Percentiles rank a stretch among this genome's conserved stretches.
Evolutionary conservation across 2,329 filamentous ascomycete genomes (phyloP).

Genomic region (Ascomycota sp.): DNA sequence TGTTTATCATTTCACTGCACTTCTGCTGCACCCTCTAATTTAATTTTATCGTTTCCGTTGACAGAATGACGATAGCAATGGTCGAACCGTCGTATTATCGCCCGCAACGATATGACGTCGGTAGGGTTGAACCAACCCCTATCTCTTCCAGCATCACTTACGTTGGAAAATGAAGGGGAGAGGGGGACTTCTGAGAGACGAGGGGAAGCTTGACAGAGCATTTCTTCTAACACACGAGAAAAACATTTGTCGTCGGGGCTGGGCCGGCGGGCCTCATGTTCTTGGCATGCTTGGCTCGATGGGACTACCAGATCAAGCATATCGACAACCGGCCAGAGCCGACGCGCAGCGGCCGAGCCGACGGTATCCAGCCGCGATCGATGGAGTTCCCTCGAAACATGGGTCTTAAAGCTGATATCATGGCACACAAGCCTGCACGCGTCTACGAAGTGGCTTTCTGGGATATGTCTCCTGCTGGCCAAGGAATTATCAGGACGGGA

Average conservation of each 20-base stretch:
- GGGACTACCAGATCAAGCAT: constrained; percentile 90
- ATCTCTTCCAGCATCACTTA: no score
- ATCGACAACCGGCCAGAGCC: constrained; percentile 80
- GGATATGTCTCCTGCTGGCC: constrained; percentile 36
- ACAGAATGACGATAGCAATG: no score
- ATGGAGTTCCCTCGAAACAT: constrained; percentile 75
- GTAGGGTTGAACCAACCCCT: no score
- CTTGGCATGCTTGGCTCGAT: constrained; percentile 71
- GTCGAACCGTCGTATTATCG: no score
- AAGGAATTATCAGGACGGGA: constrained; percentile 43
- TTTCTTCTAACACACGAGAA: no score
- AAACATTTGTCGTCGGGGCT: constrained; percentile 73
- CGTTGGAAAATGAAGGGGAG: background rate
- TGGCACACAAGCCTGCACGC: constrained; percentile 71
- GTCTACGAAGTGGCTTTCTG: constrained; percentile 64
- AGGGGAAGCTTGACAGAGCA: no score
- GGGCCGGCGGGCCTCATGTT: constrained; percentile 77
- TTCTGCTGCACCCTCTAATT: no score
- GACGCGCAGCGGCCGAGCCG: constrained; percentile 67
- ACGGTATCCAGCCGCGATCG: constrained; percentile 81
- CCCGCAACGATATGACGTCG: no score
- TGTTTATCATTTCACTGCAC: no score
- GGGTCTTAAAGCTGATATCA: constrained; percentile 71
- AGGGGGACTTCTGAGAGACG: no score
- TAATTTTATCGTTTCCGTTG: no score